Evolutionary conservation across 179 eudicot genomes (phyloP).

Genomic region (Beta macrorhiza): DNA sequence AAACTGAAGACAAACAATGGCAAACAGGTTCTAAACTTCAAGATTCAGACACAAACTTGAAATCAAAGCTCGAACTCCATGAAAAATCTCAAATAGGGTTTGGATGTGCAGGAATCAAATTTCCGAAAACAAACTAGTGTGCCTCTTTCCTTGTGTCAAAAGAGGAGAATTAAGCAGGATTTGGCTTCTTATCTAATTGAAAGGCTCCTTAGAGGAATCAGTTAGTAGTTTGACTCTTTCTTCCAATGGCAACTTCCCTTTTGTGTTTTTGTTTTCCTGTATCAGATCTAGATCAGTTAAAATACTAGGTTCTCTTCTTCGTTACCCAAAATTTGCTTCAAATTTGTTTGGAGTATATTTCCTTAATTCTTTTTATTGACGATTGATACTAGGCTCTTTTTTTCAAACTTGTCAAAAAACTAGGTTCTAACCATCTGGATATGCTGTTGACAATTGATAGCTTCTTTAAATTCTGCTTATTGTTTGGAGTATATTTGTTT

Average conservation of each 20-base stretch:
- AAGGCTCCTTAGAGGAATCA: neutral
- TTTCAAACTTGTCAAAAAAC: neutral
- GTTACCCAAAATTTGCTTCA: neutral
- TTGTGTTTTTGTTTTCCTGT: neutral
- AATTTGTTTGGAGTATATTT: too few species aligned
- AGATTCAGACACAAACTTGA: too few species aligned
- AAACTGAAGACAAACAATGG: too few species aligned
- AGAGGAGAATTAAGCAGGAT: neutral
- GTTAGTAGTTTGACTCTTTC: neutral
- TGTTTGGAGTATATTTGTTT: neutral
- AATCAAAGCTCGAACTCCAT: too few species aligned
- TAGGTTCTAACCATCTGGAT: neutral
- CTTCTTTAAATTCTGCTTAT: neutral
- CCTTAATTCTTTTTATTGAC: too few species aligned
- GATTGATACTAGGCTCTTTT: neutral
- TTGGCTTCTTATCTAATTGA: neutral
- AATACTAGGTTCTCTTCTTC: neutral
- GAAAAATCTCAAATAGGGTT: too few species aligned
- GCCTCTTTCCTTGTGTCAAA: neutral
- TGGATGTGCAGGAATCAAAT: too few species aligned
- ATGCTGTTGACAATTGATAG: neutral
- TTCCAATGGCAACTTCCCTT: neutral
- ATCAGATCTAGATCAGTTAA: neutral
- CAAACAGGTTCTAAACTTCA: too few species aligned
- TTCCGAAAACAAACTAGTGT: neutral